phyloP scores from a whole-genome alignment of 2,329 filamentous ascomycete genomes.

The Geosmithia flava region DNA sequence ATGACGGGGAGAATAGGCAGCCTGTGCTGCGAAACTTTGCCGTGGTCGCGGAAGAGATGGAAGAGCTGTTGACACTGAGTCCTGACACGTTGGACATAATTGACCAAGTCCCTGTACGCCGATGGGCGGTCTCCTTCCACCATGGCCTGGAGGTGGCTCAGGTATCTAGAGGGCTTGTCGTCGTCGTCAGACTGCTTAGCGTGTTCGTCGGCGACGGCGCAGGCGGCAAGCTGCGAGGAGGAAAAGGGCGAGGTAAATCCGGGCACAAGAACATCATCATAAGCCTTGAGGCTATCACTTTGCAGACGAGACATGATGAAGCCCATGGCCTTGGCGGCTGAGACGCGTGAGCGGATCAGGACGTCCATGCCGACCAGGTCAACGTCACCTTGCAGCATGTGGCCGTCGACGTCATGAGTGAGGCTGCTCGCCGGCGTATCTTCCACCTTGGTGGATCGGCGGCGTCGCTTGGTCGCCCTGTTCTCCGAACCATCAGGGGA shows the following conservation, averaged over 20 bases:
- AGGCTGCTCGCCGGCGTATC: slow-evolving; percentile 49
- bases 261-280: slow-evolving; percentile 51
- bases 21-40: slow-evolving; percentile 63
- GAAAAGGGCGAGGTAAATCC: slow-evolving; percentile 63
- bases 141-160: slow-evolving; percentile 56
- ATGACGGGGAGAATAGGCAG: slow-evolving; percentile 77
- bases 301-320: slow-evolving; percentile 70
- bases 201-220: slow-evolving; percentile 81
- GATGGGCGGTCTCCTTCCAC: slow-evolving; percentile 71
- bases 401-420: slow-evolving; percentile 92
- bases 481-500: slow-evolving; percentile 46
- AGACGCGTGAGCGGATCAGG: slow-evolving; percentile 80
- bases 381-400: slow-evolving; percentile 95
- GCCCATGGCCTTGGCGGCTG: slow-evolving; percentile 75
- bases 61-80: slow-evolving; percentile 85
- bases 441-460: slow-evolving; percentile 75
- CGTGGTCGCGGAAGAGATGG: slow-evolving; percentile 83
- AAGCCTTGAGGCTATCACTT: slow-evolving; percentile 45
- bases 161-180: slow-evolving; percentile 36
- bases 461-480: slow-evolving; percentile 60
- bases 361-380: slow-evolving; percentile 86
- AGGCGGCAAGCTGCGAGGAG: slow-evolving; percentile 74
- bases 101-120: slow-evolving; percentile 82
- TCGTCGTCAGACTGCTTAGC: slow-evolving; percentile 45
- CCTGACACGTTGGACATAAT: slow-evolving; percentile 77